These are phyloP conservation scores for Fusarium sp. DNA, from an alignment of 2,329 filamentous ascomycete genomes.

Conservation along the genomic window DNA sequence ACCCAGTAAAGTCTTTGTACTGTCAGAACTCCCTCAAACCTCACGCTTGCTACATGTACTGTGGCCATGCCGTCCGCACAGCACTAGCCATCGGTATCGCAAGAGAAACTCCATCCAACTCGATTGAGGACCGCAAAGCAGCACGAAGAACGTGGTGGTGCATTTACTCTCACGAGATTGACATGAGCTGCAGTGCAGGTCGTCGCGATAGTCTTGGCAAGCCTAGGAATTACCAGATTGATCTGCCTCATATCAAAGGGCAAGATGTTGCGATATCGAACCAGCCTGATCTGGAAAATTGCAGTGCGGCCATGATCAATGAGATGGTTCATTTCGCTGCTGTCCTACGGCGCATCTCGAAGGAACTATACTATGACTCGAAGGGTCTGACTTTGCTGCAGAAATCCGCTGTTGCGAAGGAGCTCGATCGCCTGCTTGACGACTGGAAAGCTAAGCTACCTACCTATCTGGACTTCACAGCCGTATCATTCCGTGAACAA, in stretches of 20 bases:
- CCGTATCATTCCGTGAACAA: background rate
- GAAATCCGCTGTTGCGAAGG: background rate
- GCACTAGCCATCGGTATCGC: background rate
- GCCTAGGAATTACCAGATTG: conserved; percentile 1
- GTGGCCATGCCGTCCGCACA: background rate
- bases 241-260: background rate
- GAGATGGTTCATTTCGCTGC: conserved; percentile 5
- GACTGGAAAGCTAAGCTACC: background rate
- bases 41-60: conserved; percentile 1
- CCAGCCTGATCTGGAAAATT: background rate
- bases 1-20: background rate
- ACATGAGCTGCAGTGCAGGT: conserved; percentile 14
- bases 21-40: conserved; percentile 3
- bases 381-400: background rate
- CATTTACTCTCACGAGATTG: conserved; percentile 16
- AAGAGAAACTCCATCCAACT: background rate
- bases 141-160: conserved; percentile 5
- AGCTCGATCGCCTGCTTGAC: background rate
- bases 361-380: background rate
- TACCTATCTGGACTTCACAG: background rate
- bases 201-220: conserved; percentile 13
- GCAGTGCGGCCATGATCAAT: background rate
- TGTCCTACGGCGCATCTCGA: background rate
- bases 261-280: fast-evolving
- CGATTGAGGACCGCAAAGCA: background rate